Conservation (phyloP, 2,329 filamentous ascomycete genomes). For the Aureobasidium sp. region DNA sequence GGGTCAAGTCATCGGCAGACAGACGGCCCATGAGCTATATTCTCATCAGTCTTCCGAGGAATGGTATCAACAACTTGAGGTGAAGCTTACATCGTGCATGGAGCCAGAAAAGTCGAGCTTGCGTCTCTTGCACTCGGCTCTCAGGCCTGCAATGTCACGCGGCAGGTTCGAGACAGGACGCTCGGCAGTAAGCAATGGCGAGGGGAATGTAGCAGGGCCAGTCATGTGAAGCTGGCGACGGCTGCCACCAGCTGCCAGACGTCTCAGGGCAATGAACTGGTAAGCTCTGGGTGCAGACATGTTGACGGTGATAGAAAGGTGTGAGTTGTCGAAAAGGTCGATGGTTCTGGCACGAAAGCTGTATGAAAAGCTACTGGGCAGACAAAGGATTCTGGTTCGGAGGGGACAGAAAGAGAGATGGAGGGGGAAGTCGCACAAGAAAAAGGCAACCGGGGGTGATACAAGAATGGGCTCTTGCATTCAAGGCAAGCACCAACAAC, state of each 20-base stretch:
- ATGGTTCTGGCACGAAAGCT: not conserved
- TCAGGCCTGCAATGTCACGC: conserved; percentile 45
- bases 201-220: conserved; percentile 50
- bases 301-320: conserved; percentile 15
- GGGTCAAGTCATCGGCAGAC: conserved; percentile 46
- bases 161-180: conserved; percentile 44
- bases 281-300: conserved; percentile 40
- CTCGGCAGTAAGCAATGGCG: conserved; percentile 43
- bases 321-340: not conserved
- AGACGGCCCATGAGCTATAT: conserved; percentile 45
- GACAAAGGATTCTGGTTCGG: not conserved
- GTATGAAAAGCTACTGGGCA: conserved; percentile 2
- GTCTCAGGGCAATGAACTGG: conserved; percentile 37
- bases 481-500: conserved; percentile 3
- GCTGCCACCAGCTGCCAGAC: conserved; percentile 31
- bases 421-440: not conserved
- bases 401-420: not conserved
- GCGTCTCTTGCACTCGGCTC: conserved; percentile 45
- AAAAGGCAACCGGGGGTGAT: conserved; percentile 4
- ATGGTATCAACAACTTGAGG: not conserved
- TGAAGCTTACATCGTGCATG: conserved; percentile 42
- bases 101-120: conserved; percentile 41
- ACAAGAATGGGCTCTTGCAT: conserved; percentile 12
- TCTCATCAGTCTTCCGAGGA: not conserved
- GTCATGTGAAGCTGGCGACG: conserved; percentile 54